Conservation (phyloP, 345 rosid genomes). For the Aurinia saxatilis region DNA sequence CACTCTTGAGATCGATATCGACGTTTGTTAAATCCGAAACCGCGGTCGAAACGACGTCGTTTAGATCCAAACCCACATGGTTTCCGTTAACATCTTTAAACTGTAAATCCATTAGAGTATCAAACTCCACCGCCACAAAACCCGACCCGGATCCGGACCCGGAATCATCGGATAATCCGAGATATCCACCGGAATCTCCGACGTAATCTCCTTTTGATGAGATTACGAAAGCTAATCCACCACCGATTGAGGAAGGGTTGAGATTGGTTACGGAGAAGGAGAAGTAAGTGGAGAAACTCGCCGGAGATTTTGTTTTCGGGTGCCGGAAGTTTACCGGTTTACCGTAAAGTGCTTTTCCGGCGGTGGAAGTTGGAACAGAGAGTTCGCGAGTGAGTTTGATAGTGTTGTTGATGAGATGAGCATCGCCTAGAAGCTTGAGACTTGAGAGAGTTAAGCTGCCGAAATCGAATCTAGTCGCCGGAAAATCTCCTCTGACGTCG, state of each 20-base stretch:
- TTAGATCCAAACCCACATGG: conserved; percentile 92
- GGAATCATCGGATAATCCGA: conserved; percentile 48
- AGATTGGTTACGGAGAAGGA: conserved; percentile 68
- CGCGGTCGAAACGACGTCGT: conserved; percentile 63
- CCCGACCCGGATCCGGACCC: conserved; percentile 38
- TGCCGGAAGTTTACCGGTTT: conserved; percentile 71
- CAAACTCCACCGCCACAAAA: conserved; percentile 91
- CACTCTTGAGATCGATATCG: conserved; percentile 83
- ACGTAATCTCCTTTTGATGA: conserved; percentile 55
- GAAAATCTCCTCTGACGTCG: conserved; percentile 14
- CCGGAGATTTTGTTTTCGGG: conserved; percentile 37
- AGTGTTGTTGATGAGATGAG: conserved; percentile 74
- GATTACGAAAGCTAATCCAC: conserved; percentile 87
- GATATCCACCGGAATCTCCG: conserved; percentile 70
- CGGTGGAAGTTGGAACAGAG: conserved; percentile 72
- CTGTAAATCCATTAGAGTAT: conserved; percentile 85
- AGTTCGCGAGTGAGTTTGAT: conserved; percentile 83
- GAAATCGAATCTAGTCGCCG: conserved; percentile 64
- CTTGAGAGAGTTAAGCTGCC: conserved; percentile 65
- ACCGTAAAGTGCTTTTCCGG: conserved; percentile 71
- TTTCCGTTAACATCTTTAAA: conserved; percentile 86
- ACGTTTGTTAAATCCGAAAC: conserved; percentile 58
- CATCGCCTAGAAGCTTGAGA: conserved; percentile 81
- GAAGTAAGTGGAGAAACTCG: conserved; percentile 83
- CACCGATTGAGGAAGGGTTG: conserved; percentile 90